These are phyloP conservation scores for Plasmopara viticola DNA, from an alignment of 352 stramenopile genomes.

Conservation along the genomic window DNA sequence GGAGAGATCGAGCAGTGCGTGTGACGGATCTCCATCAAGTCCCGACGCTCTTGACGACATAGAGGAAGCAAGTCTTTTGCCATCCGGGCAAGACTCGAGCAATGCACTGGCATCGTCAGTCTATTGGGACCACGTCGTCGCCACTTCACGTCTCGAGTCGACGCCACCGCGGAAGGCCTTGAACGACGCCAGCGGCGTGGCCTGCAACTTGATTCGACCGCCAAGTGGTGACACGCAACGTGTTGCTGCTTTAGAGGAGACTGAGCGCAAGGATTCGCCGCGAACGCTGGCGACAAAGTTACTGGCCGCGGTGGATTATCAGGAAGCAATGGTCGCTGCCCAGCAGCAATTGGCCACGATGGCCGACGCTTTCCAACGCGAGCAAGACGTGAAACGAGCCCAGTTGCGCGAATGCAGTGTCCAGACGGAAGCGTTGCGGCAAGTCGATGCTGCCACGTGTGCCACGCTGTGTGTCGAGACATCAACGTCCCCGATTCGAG, in stretches of 20 bases:
- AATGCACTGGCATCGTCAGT: conserved; percentile 13
- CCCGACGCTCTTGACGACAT: background rate
- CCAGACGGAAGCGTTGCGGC: conserved; percentile 38
- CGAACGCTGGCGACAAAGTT: conserved; percentile 39
- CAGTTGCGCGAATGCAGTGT: conserved; percentile 36
- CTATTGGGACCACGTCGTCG: conserved; percentile 29
- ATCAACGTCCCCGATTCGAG: conserved; percentile 19
- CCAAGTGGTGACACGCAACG: conserved; percentile 10
- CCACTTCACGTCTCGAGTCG: background rate
- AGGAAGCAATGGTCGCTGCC: conserved; percentile 57
- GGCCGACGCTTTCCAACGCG: conserved; percentile 39
- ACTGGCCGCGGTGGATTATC: conserved; percentile 59
- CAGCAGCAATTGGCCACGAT: conserved; percentile 54
- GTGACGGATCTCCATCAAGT: background rate
- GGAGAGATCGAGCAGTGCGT: background rate
- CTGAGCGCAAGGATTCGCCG: conserved; percentile 33
- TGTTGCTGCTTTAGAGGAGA: background rate
- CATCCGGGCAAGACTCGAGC: background rate
- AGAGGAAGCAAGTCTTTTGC: background rate
- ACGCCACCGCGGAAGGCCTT: background rate
- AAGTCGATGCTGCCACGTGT: conserved; percentile 34
- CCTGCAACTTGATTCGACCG: background rate
- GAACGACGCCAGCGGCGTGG: conserved; percentile 2
- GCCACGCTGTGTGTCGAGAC: conserved; percentile 33
- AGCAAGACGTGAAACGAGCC: conserved; percentile 25